Evolutionary conservation across 148 eudicot species (phyloP).

Genomic region (Spergularia bocconei): DNA sequence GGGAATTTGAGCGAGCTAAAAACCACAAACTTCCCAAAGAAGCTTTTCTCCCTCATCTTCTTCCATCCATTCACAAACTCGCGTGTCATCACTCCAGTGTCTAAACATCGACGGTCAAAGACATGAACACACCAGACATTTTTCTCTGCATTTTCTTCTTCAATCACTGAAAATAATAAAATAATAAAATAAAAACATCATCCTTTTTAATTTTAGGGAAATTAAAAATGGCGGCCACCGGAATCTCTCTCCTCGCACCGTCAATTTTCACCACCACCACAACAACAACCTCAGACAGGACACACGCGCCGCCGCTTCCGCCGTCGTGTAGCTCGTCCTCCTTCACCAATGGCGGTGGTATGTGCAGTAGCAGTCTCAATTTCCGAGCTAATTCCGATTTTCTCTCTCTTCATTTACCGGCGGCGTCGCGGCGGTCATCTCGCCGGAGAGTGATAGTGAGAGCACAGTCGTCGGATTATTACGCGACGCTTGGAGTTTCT

Average conservation of each 20-base stretch:
- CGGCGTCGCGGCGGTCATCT: conserved; percentile 23
- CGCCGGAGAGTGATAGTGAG: conserved; percentile 39
- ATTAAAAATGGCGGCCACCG: conserved; percentile 34
- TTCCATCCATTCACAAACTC: neutral
- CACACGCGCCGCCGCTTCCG: conserved; percentile 5
- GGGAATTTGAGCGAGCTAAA: neutral
- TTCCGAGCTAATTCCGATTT: conserved; percentile 25
- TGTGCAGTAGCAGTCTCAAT: conserved; percentile 15
- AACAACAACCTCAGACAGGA: neutral
- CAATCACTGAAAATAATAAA: too few species aligned
- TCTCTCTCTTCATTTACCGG: conserved; percentile 3
- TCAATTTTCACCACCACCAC: neutral
- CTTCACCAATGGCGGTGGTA: conserved; percentile 27
- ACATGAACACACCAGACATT: neutral
- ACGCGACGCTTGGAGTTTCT: conserved; percentile 77
- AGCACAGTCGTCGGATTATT: conserved; percentile 70
- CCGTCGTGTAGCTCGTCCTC: conserved; percentile 22
- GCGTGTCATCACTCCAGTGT: neutral
- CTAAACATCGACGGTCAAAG: neutral
- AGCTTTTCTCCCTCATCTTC: neutral
- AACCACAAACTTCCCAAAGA: conserved; percentile 6
- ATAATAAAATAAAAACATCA: too few species aligned
- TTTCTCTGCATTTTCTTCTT: neutral
- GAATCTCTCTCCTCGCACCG: conserved; percentile 32
- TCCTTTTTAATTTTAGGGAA: too few species aligned